A percentile compares a stretch with the other conserved stretches of the same genome.
These are phyloP conservation scores for Fusarium sublunatum DNA, from an alignment of 2,329 filamentous ascomycete genomes.

Conservation along the genomic window DNA sequence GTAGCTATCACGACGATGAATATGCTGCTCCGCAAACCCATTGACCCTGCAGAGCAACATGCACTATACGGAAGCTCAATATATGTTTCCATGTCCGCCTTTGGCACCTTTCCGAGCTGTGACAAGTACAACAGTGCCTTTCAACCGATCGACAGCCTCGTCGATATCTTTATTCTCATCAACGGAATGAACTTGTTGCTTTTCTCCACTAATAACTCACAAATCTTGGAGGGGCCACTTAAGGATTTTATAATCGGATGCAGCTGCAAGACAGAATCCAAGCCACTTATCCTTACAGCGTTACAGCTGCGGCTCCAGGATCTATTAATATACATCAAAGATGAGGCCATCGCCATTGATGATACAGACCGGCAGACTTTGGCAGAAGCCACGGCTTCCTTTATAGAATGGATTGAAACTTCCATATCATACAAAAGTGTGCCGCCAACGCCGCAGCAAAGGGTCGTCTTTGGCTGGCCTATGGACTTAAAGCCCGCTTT, in stretches of 20 bases:
- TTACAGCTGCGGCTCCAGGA: neutral
- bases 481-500: slow-evolving; percentile 5
- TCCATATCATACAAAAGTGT: neutral
- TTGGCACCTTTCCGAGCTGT: slow-evolving; percentile 16
- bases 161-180: slow-evolving; percentile 23
- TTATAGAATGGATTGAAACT: neutral
- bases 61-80: slow-evolving; percentile 29
- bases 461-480: slow-evolving; percentile 17
- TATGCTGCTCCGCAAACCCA: neutral
- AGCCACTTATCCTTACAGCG: neutral
- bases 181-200: slow-evolving; percentile 13
- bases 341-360: neutral
- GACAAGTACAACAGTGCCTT: slow-evolving; percentile 11
- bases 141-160: slow-evolving; percentile 4
- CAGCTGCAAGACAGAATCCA: neutral
- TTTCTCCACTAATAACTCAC: neutral
- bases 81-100: slow-evolving; percentile 24
- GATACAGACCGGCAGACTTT: neutral
- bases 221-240: slow-evolving; percentile 5
- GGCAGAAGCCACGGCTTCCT: neutral
- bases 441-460: slow-evolving; percentile 7
- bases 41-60: slow-evolving; percentile 1
- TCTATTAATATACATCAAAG: neutral
- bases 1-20: slow-evolving; percentile 19
- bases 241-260: slow-evolving; percentile 5